A percentile compares a stretch with the other conserved stretches of the same genome.
These are phyloP conservation scores for Neurospora sp. DNA, from an alignment of 495 filamentous ascomycete species.

Conservation along the genomic window DNA sequence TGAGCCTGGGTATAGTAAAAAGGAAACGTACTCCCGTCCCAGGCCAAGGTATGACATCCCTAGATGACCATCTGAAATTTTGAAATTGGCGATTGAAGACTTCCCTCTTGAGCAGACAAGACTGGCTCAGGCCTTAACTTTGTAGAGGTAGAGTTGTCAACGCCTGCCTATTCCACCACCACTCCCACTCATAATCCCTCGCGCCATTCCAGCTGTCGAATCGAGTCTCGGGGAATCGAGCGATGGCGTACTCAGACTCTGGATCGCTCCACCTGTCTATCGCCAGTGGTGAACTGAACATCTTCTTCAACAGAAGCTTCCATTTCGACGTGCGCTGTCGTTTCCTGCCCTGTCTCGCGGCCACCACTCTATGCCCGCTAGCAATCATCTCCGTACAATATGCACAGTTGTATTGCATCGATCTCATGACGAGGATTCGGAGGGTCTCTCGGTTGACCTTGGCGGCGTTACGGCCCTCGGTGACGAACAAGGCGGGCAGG, in stretches of 20 bases:
- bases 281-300: background rate
- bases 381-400: background rate
- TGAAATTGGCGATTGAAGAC: background rate
- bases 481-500: conserved; percentile 13
- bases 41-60: background rate
- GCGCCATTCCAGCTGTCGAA: background rate
- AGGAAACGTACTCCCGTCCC: background rate
- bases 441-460: background rate
- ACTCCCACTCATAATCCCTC: conserved; percentile 19
- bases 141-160: background rate
- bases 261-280: background rate
- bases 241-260: background rate
- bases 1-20: background rate
- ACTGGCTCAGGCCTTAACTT: background rate
- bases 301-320: background rate
- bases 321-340: background rate
- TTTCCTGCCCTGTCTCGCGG: background rate
- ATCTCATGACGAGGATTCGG: background rate
- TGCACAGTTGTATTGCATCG: background rate
- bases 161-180: conserved; percentile 17
- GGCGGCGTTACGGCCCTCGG: background rate
- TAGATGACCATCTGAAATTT: background rate
- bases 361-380: background rate
- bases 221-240: background rate
- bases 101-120: background rate